Conservation (phyloP, 305 asterid species). For the Nicotiana rustica region DNA sequence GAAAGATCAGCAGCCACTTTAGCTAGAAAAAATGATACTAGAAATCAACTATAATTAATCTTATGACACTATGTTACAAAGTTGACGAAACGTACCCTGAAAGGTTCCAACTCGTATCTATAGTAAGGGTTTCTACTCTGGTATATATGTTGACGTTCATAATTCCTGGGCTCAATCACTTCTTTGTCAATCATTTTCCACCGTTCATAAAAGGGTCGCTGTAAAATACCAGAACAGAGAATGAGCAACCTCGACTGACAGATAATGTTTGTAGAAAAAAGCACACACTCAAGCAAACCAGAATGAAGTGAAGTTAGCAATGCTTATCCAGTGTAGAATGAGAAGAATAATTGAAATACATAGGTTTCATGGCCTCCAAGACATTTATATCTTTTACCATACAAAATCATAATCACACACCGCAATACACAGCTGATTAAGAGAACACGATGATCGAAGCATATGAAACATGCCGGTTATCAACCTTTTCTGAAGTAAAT, state of each 20-base stretch:
- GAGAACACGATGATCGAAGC: not conserved
- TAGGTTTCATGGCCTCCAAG: not conserved
- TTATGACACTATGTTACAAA: not conserved
- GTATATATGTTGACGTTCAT: constrained; percentile 69
- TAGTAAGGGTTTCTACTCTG: constrained; percentile 78
- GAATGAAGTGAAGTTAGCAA: constrained; percentile 6
- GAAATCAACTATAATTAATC: not conserved
- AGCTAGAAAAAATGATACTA: constrained; percentile 29
- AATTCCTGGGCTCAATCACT: constrained; percentile 88
- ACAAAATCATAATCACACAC: not conserved
- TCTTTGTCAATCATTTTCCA: constrained; percentile 98
- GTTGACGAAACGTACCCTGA: constrained; percentile 66
- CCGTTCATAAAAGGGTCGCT: constrained; percentile 93
- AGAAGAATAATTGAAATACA: not conserved
- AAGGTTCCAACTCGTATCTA: constrained; percentile 94
- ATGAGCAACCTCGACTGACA: not conserved
- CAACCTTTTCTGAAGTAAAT: not conserved
- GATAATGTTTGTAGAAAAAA: not conserved
- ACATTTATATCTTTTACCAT: not conserved
- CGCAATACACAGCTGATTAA: not conserved
- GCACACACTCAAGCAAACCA: not conserved
- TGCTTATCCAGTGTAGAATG: not conserved
- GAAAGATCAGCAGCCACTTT: constrained; percentile 45
- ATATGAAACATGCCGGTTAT: not conserved
- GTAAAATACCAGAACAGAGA: constrained; percentile 38